Evolutionary conservation across 352 stramenopile species (phyloP).

Genomic region (Plasmopara viticola): DNA sequence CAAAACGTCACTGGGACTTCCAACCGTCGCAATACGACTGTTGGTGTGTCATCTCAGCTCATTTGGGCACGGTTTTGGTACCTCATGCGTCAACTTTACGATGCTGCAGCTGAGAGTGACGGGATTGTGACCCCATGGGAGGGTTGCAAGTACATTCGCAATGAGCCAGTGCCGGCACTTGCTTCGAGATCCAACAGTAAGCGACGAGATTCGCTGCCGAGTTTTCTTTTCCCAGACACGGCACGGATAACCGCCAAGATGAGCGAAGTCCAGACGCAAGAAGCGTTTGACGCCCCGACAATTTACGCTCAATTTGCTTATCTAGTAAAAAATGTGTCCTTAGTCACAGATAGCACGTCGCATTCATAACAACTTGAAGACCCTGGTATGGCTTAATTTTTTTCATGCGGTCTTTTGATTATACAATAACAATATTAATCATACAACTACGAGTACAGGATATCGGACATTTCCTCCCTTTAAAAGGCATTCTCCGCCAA

Average conservation of each 20-base stretch:
- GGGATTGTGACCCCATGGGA: slow-evolving; percentile 58
- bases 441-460: no score
- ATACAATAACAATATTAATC: no score
- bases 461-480: neutral
- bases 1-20: slow-evolving; percentile 9
- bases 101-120: slow-evolving; percentile 56
- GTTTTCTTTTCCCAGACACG: slow-evolving; percentile 66
- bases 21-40: slow-evolving; percentile 16
- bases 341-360: neutral
- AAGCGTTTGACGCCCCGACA: slow-evolving; percentile 46
- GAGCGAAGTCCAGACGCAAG: slow-evolving; percentile 30
- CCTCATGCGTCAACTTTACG: slow-evolving; percentile 71
- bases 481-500: neutral
- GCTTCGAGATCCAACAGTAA: slow-evolving; percentile 34
- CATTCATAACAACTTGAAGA: neutral
- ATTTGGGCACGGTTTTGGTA: slow-evolving; percentile 80
- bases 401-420: no score
- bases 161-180: slow-evolving; percentile 29
- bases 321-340: slow-evolving; percentile 15
- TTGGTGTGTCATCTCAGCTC: slow-evolving; percentile 47
- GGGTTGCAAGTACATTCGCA: slow-evolving; percentile 20
- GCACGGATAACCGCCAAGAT: slow-evolving; percentile 53
- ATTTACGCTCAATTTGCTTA: slow-evolving; percentile 49
- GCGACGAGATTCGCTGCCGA: slow-evolving; percentile 49
- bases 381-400: no score